Base-by-base conservation (phyloP, 148 eudicot species). In the Vaccinium myrtillus region DNA sequence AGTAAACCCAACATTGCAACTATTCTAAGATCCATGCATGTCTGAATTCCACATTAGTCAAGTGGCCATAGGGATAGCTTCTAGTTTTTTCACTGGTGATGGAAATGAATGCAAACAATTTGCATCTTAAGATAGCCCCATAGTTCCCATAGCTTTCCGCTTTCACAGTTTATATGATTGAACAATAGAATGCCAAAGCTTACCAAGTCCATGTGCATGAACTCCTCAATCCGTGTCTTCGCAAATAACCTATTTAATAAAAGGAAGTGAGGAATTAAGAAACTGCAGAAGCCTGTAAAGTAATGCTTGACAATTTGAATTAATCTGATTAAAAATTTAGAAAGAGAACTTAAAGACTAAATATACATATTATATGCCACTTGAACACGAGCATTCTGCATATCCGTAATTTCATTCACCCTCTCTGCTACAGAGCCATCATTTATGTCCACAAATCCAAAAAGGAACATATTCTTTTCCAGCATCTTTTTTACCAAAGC, bases 171-270 rank as follows among this genome's bases (percentile, higher is more conserved):
- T 46, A 74, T 56, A 71, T 61, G 48, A 21, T 63, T 67, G n/a
- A 27, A 71, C 61, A 50, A 27, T 46, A 75, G 46, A 76, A 61
- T 18, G 75, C 19, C 46, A 59, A 18, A 32, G 49, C 90, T 85
- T 89, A 94, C 97, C 94, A 94, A 77, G 87, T 94, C 95, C 94
- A 90, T 89, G 84, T 90, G 87, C 81, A 94, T 92, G 88, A 87
- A 88, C n/a, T 84, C 84, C 82, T 94, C 93, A 73, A 88, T 86
- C 63, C 87, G 87, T 25, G 87, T 73, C 71, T 90, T 77, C 23
- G 87, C 80, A 79, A 93, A 88, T 83, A 94, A 90, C 88, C 98
- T 94, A 21, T 82, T 46, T 13, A 55, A 51, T 21, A 2, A 71
- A 78, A 56, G 23, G n/a, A 55, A 10, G n/a, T 77, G 51, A 76